Evolutionary conservation across 805 yeast genomes (phyloP).

Genomic region (Ogataea paradorogensis): DNA sequence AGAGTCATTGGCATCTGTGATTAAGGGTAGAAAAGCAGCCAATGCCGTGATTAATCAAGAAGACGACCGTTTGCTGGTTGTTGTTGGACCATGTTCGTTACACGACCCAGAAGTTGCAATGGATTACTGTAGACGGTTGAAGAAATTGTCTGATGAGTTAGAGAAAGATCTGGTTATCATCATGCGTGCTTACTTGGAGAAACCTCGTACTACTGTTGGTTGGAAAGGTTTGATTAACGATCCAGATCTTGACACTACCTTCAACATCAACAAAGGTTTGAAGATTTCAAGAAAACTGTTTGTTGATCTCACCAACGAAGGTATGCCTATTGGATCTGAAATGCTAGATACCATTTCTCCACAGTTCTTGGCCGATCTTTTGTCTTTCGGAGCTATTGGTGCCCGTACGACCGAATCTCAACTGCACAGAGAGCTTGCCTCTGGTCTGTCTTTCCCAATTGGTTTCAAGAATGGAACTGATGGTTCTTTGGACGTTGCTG

Average conservation of each 20-base stretch:
- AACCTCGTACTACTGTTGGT: conserved; percentile 98
- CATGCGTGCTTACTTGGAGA: conserved; percentile 97
- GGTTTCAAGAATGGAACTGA: conserved; percentile 99
- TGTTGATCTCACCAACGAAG: conserved; percentile 71
- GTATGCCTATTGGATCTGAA: conserved; percentile 92
- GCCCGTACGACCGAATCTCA: conserved; percentile 99
- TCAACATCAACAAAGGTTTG: conserved; percentile 93
- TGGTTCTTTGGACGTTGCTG: conserved; percentile 87
- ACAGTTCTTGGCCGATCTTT: conserved; percentile 86
- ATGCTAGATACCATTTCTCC: conserved; percentile 98
- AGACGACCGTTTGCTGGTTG: conserved; percentile 81
- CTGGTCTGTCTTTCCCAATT: conserved; percentile 97
- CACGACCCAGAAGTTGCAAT: conserved; percentile 89
- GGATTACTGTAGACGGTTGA: conserved; percentile 76
- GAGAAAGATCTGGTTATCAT: conserved; percentile 74
- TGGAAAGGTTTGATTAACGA: conserved; percentile 98
- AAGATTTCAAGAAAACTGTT: conserved; percentile 83
- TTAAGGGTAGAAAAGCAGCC: conserved; percentile 75
- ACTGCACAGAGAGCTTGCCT: conserved; percentile 94
- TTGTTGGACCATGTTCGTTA: conserved; percentile 96
- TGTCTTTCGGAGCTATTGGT: conserved; percentile 96
- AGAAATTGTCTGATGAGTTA: conserved; percentile 65
- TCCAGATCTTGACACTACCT: conserved; percentile 90
- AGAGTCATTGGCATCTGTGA: conserved; percentile 58
- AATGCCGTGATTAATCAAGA: conserved; percentile 67